phyloP scores from a whole-genome alignment of 176 grass and related monocot species.

The Lolium perenne region DNA sequence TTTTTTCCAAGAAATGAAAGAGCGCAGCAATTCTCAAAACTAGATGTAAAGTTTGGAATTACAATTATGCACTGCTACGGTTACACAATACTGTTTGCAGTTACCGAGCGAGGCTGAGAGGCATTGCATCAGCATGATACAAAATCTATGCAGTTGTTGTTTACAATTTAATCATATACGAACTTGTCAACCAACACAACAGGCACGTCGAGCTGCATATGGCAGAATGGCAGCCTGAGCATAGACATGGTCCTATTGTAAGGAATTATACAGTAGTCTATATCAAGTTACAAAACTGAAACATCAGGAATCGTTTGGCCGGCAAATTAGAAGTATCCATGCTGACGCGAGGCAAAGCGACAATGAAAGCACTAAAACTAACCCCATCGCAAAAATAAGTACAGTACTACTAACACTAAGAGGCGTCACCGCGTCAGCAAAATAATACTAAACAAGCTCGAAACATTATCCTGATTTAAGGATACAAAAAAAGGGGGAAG shows the following conservation, averaged over 20 bases:
- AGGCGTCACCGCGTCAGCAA: too few relatives aligned
- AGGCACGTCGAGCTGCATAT: not conserved
- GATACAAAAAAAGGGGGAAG: not conserved
- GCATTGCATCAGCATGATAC: not conserved
- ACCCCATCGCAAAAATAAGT: not conserved
- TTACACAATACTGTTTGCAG: not conserved
- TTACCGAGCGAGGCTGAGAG: not conserved
- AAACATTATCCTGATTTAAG: not conserved
- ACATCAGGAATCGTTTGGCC: conserved; percentile 1
- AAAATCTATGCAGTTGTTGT: not conserved
- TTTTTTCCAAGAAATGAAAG: not conserved
- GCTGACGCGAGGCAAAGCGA: not conserved
- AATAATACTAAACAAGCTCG: not conserved
- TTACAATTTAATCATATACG: not conserved
- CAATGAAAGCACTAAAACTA: not conserved
- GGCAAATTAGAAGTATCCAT: not conserved
- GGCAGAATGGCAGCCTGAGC: not conserved
- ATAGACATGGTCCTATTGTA: not conserved
- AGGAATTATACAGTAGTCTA: not conserved
- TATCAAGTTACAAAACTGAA: not conserved
- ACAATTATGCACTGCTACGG: not conserved
- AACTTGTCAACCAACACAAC: not conserved
- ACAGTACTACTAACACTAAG: not conserved
- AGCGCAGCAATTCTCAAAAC: not conserved
- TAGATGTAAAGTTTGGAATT: not conserved